Conservation (phyloP, 2,329 filamentous ascomycete genomes). For the Aureobasidium pullulans region DNA sequence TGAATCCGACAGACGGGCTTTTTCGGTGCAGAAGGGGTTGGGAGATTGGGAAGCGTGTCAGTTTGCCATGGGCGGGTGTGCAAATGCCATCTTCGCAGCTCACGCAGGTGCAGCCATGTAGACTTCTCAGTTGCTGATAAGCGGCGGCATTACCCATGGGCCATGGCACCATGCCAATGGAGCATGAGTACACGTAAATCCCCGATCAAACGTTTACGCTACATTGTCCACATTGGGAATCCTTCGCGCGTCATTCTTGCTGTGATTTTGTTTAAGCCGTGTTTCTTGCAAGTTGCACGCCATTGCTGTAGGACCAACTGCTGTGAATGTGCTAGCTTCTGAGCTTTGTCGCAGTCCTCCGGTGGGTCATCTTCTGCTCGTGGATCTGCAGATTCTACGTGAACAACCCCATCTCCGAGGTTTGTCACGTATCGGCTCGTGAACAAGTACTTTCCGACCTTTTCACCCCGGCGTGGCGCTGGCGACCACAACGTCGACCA, state of each 20-base stretch:
- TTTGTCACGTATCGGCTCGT: not conserved
- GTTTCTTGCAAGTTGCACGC: not conserved
- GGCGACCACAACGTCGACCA: not conserved
- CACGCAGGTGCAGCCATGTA: not conserved
- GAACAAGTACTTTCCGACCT: not conserved
- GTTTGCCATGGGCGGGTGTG: not conserved
- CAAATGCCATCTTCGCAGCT: not conserved
- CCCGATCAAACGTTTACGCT: not conserved
- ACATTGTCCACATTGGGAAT: slow-evolving; percentile 2
- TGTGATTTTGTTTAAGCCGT: not conserved
- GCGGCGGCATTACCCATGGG: not conserved
- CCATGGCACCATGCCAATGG: too few species aligned
- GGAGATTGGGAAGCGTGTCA: not conserved
- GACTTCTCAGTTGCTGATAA: not conserved
- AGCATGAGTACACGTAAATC: not conserved
- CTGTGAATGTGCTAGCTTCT: not conserved
- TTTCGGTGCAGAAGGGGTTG: not conserved
- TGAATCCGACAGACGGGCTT: not conserved
- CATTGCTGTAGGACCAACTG: not conserved
- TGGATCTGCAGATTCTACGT: not conserved
- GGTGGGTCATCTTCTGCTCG: not conserved
- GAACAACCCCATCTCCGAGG: not conserved
- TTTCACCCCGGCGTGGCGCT: not conserved
- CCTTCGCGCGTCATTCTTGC: not conserved
- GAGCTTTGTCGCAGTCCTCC: not conserved